phyloP scores from a whole-genome alignment of 257 asterid species.

The Gynochthodes officinalis region DNA sequence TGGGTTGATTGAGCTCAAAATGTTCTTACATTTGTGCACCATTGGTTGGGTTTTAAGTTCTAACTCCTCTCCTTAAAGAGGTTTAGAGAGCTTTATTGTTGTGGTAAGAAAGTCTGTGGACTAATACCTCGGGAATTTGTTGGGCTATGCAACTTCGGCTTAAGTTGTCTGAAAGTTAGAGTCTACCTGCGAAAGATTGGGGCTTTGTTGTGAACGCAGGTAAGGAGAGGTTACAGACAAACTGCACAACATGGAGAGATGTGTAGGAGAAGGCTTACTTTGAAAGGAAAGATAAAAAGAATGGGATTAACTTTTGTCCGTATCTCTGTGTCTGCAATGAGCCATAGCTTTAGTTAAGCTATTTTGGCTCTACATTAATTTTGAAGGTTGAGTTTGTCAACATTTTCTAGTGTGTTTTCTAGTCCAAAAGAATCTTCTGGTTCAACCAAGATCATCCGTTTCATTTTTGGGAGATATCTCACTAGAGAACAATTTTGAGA shows the following conservation, averaged over 20 bases:
- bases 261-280: constrained; percentile 19
- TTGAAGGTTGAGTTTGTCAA: constrained; percentile 24
- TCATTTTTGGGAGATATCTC: constrained; percentile 24
- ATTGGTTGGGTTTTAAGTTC: not conserved
- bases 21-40: constrained; percentile 1
- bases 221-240: constrained; percentile 24
- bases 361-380: constrained; percentile 55
- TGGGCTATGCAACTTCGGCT: constrained; percentile 1
- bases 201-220: constrained; percentile 20
- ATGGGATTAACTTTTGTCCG: constrained; percentile 38
- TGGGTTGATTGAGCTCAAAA: constrained; percentile 6
- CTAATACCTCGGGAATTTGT: constrained; percentile 17
- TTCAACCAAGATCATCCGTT: constrained; percentile 45
- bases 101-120: constrained; percentile 9
- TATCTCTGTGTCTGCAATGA: constrained; percentile 35
- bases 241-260: constrained; percentile 4
- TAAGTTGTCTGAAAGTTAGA: constrained; percentile 16
- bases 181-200: constrained; percentile 19
- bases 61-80: not conserved
- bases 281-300: constrained; percentile 16
- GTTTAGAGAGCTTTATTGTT: not conserved
- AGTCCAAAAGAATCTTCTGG: constrained; percentile 41
- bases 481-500: constrained; percentile 20
- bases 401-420: constrained; percentile 11
- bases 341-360: constrained; percentile 59